These are phyloP conservation scores for Solioccasus polychromus DNA, from an alignment of 768 basidiomycete genomes.

Conservation along the genomic window DNA sequence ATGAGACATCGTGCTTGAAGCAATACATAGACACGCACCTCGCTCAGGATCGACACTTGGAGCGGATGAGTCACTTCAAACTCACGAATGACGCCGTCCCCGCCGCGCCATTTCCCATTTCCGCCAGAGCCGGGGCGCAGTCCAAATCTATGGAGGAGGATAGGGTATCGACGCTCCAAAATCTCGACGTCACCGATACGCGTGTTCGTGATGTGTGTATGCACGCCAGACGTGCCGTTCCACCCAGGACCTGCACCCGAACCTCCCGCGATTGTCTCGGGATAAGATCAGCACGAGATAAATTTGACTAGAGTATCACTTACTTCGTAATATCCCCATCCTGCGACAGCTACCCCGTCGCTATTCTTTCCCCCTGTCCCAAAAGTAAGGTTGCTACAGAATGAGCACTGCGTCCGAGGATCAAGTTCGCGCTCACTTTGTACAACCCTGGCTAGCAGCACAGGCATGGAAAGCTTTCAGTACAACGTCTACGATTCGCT, in stretches of 20 bases:
- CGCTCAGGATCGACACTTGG: conserved; percentile 86
- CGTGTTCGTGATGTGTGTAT: conserved; percentile 92
- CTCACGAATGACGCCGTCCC: conserved; percentile 82
- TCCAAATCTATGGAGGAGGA: conserved; percentile 83
- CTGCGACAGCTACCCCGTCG: conserved; percentile 68
- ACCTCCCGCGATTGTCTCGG: conserved; percentile 85
- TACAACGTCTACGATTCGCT: conserved; percentile 93
- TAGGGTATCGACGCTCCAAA: conserved; percentile 89
- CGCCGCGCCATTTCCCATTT: conserved; percentile 69
- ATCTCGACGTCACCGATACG: conserved; percentile 93
- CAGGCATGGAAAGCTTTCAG: conserved; percentile 89
- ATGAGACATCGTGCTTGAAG: background rate
- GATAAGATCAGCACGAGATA: conserved; percentile 1
- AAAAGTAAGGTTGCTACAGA: conserved; percentile 77
- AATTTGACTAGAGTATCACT: background rate
- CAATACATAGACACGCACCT: conserved; percentile 44
- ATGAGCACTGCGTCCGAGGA: background rate
- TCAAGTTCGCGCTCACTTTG: conserved; percentile 56
- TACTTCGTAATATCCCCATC: conserved; percentile 91
- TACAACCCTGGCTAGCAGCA: conserved; percentile 92
- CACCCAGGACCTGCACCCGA: conserved; percentile 86
- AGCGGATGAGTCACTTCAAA: conserved; percentile 78
- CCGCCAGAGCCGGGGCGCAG: conserved; percentile 70
- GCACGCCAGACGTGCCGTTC: conserved; percentile 92
- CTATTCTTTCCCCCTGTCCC: conserved; percentile 85